Percentiles rank a stretch among this genome's conserved stretches.
Evolutionary conservation across 2,329 filamentous ascomycete genomes (phyloP).

Genomic region (Chaetomium sp.): DNA sequence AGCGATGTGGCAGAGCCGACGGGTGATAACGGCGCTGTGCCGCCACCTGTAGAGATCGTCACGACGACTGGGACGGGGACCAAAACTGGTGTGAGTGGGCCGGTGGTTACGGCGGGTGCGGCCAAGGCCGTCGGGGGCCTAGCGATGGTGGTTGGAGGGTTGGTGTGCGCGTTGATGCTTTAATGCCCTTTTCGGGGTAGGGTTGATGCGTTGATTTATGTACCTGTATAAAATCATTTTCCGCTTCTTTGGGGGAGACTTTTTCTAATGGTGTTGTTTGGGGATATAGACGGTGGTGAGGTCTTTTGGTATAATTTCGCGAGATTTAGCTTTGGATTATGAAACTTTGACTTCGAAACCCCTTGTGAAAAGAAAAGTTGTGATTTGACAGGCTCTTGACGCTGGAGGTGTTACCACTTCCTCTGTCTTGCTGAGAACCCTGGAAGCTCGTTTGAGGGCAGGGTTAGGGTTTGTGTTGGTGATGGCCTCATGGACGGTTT

Average conservation of each 20-base stretch:
- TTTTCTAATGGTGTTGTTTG: neutral
- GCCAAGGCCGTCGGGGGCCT: constrained; percentile 5
- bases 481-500: neutral
- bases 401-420: too few relatives aligned
- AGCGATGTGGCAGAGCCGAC: neutral
- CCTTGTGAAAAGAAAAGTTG: too few relatives aligned
- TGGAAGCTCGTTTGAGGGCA: too few relatives aligned
- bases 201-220: neutral
- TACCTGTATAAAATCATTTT: neutral
- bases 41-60: constrained; percentile 8
- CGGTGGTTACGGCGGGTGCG: constrained; percentile 9
- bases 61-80: neutral
- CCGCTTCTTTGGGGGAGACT: neutral
- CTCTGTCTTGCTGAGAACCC: too few relatives aligned
- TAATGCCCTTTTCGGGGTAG: neutral
- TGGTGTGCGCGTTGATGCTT: constrained; percentile 7
- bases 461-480: neutral
- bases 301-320: neutral
- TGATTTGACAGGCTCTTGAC: too few relatives aligned
- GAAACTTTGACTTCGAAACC: too few relatives aligned
- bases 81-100: neutral
- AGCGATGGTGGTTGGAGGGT: constrained; percentile 3
- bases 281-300: neutral
- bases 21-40: neutral
- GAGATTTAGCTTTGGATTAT: neutral